Conservation (phyloP, 306 rosid species). For the Cucumis cinereus region DNA sequence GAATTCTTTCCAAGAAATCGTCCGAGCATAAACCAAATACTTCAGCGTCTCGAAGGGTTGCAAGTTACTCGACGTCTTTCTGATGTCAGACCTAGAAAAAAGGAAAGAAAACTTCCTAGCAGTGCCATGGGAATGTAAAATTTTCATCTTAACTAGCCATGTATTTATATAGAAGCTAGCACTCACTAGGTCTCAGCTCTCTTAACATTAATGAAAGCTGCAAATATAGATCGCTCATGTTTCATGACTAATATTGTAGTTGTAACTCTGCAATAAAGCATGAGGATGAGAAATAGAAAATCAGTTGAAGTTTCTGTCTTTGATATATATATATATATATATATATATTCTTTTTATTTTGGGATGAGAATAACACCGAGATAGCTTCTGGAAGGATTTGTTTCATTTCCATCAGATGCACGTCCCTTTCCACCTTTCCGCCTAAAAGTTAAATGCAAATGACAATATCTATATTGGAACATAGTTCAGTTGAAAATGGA, state of each 20-base stretch:
- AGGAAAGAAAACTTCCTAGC: conserved; percentile 13
- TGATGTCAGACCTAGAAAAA: conserved; percentile 22
- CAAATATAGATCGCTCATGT: neutral
- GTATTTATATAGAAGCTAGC: neutral
- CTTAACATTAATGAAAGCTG: neutral
- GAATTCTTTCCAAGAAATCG: conserved; percentile 26
- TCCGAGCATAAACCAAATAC: conserved; percentile 14
- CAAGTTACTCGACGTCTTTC: conserved; percentile 13
- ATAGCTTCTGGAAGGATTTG: too few relatives aligned
- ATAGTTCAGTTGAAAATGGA: too few relatives aligned
- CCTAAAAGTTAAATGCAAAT: too few relatives aligned
- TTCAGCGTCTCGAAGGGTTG: conserved; percentile 15
- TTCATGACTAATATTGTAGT: neutral
- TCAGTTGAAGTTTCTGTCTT: neutral
- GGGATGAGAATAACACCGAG: too few relatives aligned
- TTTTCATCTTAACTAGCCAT: neutral
- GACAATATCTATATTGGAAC: too few relatives aligned
- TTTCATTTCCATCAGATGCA: too few relatives aligned
- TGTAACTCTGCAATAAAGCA: neutral
- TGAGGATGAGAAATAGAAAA: neutral
- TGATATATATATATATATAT: too few relatives aligned
- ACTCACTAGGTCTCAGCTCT: neutral
- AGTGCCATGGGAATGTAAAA: neutral
- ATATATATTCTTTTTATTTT: too few relatives aligned
- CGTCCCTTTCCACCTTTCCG: too few relatives aligned